These are phyloP conservation scores for Serendipita sp. DNA, from an alignment of 1,284 basidiomycete species.

Conservation along the genomic window DNA sequence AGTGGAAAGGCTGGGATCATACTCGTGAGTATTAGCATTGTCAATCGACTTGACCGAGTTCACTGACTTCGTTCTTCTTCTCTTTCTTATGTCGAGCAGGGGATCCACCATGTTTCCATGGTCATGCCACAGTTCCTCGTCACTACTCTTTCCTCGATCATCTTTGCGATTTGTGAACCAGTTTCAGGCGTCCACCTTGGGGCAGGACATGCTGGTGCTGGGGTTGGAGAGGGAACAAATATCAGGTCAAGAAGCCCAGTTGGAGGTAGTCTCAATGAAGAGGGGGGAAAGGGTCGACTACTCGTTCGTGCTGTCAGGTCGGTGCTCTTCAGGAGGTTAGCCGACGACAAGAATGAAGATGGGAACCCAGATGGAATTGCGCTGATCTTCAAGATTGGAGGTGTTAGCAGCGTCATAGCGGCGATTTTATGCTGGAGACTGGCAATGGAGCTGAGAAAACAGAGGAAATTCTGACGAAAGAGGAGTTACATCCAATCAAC, in stretches of 20 bases:
- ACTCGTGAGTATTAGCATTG: constrained; percentile 36
- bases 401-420: constrained; percentile 54
- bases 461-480: not conserved
- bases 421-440: constrained; percentile 56
- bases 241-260: constrained; percentile 21
- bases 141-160: constrained; percentile 28
- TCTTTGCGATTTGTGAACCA: constrained; percentile 37
- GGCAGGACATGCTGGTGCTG: not conserved
- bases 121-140: constrained; percentile 48
- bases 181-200: constrained; percentile 30
- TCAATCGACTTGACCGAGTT: not conserved
- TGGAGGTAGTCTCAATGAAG: constrained; percentile 19
- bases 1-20: constrained; percentile 82
- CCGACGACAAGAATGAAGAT: constrained; percentile 14
- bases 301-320: not conserved
- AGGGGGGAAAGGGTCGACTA: constrained; percentile 2
- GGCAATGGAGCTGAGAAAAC: constrained; percentile 22
- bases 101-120: constrained; percentile 84
- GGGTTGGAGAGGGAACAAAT: constrained; percentile 12
- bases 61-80: not conserved
- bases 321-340: constrained; percentile 7
- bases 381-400: constrained; percentile 65
- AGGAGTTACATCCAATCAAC: no score
- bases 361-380: constrained; percentile 48
- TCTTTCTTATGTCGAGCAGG: constrained; percentile 29